Base-by-base conservation (phyloP, 805 yeast species). In the Cyberlindnera nakhonratchasimensis region DNA sequence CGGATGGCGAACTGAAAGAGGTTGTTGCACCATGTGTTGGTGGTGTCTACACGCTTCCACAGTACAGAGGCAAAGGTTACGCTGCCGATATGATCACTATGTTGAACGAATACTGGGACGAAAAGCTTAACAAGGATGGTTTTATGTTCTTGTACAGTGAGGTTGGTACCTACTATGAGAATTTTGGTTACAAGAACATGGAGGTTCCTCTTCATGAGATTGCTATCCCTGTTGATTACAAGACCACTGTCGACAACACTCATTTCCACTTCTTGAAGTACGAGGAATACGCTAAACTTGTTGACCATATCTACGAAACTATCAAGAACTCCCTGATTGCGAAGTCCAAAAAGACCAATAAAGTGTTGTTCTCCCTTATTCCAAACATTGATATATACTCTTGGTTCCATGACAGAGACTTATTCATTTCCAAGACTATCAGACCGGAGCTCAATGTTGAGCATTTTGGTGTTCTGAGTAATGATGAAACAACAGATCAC, bases 101-200 rank as follows among this genome's bases (percentile, higher is more conserved):
- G 31, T 50, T 77, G 28, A 62, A 66, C 40, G 50, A 59, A 6
- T 57, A 56, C 35, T 63, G 64, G 43, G 72, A 64, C 19, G 47
- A 61, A 3, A 59, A 59, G 21, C 59, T 68, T 24, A 50, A 60
- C 36, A 49, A 55, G 9, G 55, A 63, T 17, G 46, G 59, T 18
- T 57, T 72, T 13, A 59, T 71, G 28, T 66, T 68, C 30, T 69
- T 87, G 39, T 86, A 86, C 70, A 82, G 91, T 47, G 93, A 82
- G 37, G 77, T 85, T 17, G 91, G 85, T 13, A 72, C 70, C 24
- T 86, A 73, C 51, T 88, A 88, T 59, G 64, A 69, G 28, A 65
- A 69, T 48, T 77, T 82, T 49, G 95, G 90, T 0, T 84, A 75
- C 55, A 64, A 58, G n/a, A 63, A 69, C 14, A 40, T 54, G 35